Evolutionary conservation across 345 rosid species (phyloP).

Genomic region (Streptanthus diversifolius): DNA sequence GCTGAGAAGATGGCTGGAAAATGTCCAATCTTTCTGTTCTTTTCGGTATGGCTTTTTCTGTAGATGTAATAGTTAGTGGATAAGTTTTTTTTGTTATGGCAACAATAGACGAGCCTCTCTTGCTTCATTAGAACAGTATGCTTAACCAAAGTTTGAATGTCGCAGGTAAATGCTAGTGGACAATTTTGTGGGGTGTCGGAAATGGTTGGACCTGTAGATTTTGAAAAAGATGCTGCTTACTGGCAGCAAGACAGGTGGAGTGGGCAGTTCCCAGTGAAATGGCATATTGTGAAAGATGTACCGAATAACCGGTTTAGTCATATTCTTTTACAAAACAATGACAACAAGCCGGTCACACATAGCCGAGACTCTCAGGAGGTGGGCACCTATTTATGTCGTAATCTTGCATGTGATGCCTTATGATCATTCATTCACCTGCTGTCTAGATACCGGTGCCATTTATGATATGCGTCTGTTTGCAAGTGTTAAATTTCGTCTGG

Average conservation of each 20-base stretch:
- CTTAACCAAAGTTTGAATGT: background rate
- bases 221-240: slow-evolving; percentile 61
- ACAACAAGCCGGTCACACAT: slow-evolving; percentile 73
- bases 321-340: slow-evolving; percentile 62
- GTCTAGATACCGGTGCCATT: background rate
- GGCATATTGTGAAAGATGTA: slow-evolving; percentile 73
- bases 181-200: slow-evolving; percentile 76
- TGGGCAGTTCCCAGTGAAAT: slow-evolving; percentile 74
- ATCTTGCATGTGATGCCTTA: background rate
- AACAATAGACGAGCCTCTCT: background rate
- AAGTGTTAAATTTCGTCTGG: background rate
- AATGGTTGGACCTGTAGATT: slow-evolving; percentile 70
- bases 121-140: background rate
- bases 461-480: background rate
- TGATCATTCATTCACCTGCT: background rate
- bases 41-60: slow-evolving; percentile 45
- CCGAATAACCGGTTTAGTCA: slow-evolving; percentile 65
- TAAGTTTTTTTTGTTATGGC: background rate
- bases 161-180: slow-evolving; percentile 78
- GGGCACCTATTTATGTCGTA: slow-evolving; percentile 4
- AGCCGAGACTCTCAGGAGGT: slow-evolving; percentile 84
- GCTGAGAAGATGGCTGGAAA: slow-evolving; percentile 48
- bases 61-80: background rate
- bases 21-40: slow-evolving; percentile 60
- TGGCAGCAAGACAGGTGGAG: slow-evolving; percentile 83